Base-by-base conservation (phyloP, 1,284 basidiomycete species). In the Butyriboletus appendiculatus region DNA sequence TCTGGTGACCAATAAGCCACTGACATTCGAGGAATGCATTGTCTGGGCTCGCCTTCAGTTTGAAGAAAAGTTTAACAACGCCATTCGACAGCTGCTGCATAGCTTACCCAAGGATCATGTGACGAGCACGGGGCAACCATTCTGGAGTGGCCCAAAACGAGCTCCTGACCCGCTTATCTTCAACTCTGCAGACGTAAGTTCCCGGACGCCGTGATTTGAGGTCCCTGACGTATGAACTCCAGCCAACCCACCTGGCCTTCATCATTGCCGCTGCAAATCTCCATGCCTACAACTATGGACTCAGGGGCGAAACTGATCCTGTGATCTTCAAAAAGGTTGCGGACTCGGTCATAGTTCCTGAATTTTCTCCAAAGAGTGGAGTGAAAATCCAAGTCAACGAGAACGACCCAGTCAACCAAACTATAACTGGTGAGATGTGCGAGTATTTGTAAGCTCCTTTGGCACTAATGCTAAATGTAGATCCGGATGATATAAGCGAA, bases 71-170 rank as follows among this genome's bases (percentile, higher is more conserved):
- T 99, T 94, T 72, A 90, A 85, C 77, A 96, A 98, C 72, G 85
- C 91, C 53, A 99, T 99, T 70, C 87, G 85, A 61, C 97, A 99
- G 73, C 76, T 99, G 40, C 73, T 99, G 45, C 95, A 85, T 81
- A 98, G 94, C 73, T 77, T 99, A 62, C 97, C 97, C 8, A 95
- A 94, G 69, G 97, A 99, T 71, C 88, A 92, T 53, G 72, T 88
- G 53, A 95, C 95, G 15, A 92, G 84, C 67, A 90, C 87, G 24
- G 96, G 96, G 5, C 94, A 96, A 65, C 95, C 94, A 24, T 96
- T 96, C 81, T 96, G 94, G 94, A 94, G 92, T 63, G 95, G 96
- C 15, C 97, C 97, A 6, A 99, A 99, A 81, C 87, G 97, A 56
- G 97, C 96, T 4, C 97, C 97, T n/a, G 94, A 96, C 55, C 81